These are phyloP conservation scores for Anaeromyces robustus DNA, from an alignment of 192 early-diverging fungal genomes.

Conservation along the genomic window DNA sequence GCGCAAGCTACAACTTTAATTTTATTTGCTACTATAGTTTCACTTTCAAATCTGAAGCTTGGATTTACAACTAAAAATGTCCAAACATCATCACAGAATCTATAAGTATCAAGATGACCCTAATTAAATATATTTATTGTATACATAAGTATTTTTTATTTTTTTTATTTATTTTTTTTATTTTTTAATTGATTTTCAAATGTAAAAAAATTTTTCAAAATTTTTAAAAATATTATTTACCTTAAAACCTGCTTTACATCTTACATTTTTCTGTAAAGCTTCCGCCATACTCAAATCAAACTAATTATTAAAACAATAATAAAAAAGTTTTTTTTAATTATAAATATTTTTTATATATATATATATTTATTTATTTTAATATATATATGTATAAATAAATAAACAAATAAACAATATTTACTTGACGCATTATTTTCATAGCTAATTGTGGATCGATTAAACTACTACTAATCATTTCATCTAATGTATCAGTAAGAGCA, in stretches of 20 bases:
- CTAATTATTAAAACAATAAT: conserved; percentile 20
- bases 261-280: conserved; percentile 63
- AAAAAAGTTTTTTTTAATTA: too few relatives aligned
- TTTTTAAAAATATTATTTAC: too few relatives aligned
- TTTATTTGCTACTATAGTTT: conserved; percentile 62
- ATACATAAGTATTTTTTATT: background rate
- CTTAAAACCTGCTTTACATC: conserved; percentile 69
- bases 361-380: too few relatives aligned
- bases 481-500: conserved; percentile 88
- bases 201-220: too few relatives aligned
- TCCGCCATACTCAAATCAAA: conserved; percentile 83
- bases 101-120: conserved; percentile 81
- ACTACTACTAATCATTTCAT: conserved; percentile 77
- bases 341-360: conserved; percentile 2
- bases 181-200: too few relatives aligned
- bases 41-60: conserved; percentile 78
- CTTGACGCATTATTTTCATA: conserved; percentile 76
- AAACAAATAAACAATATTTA: conserved; percentile 14
- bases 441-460: conserved; percentile 86
- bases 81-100: conserved; percentile 97
- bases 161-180: too few relatives aligned
- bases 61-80: conserved; percentile 81
- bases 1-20: conserved; percentile 88
- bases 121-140: conserved; percentile 5
- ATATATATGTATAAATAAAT: too few relatives aligned